Base-by-base conservation (phyloP, 345 rosid species). In the Limnanthes douglasii region DNA sequence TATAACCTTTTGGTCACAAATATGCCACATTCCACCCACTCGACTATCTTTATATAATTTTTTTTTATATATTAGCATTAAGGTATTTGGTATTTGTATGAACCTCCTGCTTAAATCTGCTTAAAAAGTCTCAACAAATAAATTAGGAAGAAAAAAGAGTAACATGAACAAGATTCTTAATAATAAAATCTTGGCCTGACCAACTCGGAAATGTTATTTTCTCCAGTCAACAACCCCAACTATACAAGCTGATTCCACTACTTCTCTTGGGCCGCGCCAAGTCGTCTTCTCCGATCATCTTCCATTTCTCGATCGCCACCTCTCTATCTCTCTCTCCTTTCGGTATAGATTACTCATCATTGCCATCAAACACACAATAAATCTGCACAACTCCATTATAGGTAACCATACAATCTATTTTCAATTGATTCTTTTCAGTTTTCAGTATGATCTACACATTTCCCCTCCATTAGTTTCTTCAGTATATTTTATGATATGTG, bases 231-330 rank as follows among this genome's bases (percentile, higher is more conserved):
- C n/a, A n/a, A n/a, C n/a, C n/a, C n/a, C n/a, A n/a, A n/a, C n/a
- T n/a, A n/a, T n/a, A n/a, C n/a, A n/a, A n/a, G n/a, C n/a, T n/a
- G n/a, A 49, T 51, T 58, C 63, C 39, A 37, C 53, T 54, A 4
- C 40, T 50, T 46, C 72, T 52, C 69, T 53, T 60, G 69, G 75
- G 75, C 67, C 71, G 78, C 73, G 64, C 59, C 61, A 69, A 65
- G 43, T 65, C 70, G 66, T 64, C 48, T 40, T 41, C 65, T 50
- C 57, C n/a, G n/a, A n/a, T 60, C 62, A 59, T 60, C 62, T 31
- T 12, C 18, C 45, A 37, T 53, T 58, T 68, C 48, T 68, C 72
- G 56, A 68, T 66, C 53, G 60, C 44, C 51, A 59, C 32, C 33
- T 39, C 57, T 44, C 48, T 45, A 47, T 56, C 41, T 38, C 15